Base-by-base conservation (phyloP, 2,329 filamentous ascomycete species). In the Pseudomassariella vexata region DNA sequence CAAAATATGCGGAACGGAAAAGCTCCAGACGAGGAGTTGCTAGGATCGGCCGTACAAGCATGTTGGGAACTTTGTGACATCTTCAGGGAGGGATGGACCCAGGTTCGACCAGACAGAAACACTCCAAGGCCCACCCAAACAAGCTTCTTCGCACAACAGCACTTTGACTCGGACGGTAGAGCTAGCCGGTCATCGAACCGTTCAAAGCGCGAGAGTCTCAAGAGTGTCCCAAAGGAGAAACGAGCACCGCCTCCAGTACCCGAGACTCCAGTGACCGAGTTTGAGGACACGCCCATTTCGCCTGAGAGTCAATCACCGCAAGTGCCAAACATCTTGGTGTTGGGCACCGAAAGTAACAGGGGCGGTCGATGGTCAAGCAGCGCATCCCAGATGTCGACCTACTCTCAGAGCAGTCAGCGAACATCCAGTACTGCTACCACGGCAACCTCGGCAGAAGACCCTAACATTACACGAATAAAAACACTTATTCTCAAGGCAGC, bases 1-100 rank as follows among this genome's bases (percentile, higher is more conserved):
- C 88, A 95, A 49, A 90, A 81, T 55, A 79, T 74, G 41, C 72
- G 82, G 20, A 85, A 92, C 44, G 79, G 78, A 14, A 84, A 76
- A 45, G 63, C 69, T 0, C 69, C 83, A 1, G 86, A 94, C 42
- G 86, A 90, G 50, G 89, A 95, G 49, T 68, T 95, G 0, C 69
- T 95, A 1, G 82, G 84, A 5, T 92, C 86, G 1, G 87, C 89
- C 1, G 84, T 95, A 0, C 88, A 95, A 52, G 86, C 89, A 10
- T 95, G 89, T 55, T 95, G 87, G 87, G 88, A 95, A 45, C 72
- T 95, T 5, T 94, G 87, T 54, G 87, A 95, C 59, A 78, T 95
- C 33, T 95, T 95, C 66, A 76, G 87, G 28, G 85, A 92, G 61
- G 87, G 87, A 12, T 95, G 89, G 87, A 87, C 85, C 4, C 85